These are phyloP conservation scores for Aphanomyces euteiches DNA, from an alignment of 352 stramenopile species.

Conservation along the genomic window DNA sequence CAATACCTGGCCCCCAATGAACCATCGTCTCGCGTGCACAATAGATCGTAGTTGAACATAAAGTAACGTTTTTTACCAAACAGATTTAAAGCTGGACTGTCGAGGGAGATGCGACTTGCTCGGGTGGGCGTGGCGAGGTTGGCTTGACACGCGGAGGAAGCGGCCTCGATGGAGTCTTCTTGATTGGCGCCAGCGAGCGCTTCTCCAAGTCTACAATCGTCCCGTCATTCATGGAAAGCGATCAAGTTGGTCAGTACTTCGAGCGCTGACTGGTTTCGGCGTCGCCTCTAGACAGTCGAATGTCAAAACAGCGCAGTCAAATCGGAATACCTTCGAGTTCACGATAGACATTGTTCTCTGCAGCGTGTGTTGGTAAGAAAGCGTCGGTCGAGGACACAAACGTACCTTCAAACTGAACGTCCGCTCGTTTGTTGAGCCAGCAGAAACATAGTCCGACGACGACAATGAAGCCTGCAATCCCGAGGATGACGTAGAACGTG, in stretches of 20 bases:
- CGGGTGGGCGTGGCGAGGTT: not conserved
- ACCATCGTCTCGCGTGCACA: no score
- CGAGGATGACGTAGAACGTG: slow-evolving; percentile 12
- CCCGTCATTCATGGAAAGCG: no score
- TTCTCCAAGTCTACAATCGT: no score
- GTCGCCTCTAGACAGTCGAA: no score
- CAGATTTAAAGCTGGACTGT: slow-evolving; percentile 9
- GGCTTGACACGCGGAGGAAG: not conserved
- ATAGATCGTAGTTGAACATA: not conserved
- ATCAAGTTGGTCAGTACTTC: no score
- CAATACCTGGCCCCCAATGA: no score
- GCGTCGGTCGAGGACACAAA: not conserved
- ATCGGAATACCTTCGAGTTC: slow-evolving; percentile 11
- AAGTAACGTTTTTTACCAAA: slow-evolving; percentile 9
- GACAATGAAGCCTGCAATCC: slow-evolving; percentile 7
- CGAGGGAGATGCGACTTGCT: not conserved
- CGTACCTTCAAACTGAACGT: slow-evolving; percentile 28
- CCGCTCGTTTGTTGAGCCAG: slow-evolving; percentile 24
- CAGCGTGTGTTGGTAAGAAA: not conserved
- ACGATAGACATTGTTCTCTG: slow-evolving; percentile 7
- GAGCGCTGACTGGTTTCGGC: no score
- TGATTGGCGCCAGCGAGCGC: not conserved
- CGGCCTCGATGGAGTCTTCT: slow-evolving; percentile 13
- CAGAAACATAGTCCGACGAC: slow-evolving; percentile 22
- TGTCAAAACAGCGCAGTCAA: no score